Conservation (phyloP, 2,329 filamentous ascomycete species). For the Alternaria infectoria region DNA sequence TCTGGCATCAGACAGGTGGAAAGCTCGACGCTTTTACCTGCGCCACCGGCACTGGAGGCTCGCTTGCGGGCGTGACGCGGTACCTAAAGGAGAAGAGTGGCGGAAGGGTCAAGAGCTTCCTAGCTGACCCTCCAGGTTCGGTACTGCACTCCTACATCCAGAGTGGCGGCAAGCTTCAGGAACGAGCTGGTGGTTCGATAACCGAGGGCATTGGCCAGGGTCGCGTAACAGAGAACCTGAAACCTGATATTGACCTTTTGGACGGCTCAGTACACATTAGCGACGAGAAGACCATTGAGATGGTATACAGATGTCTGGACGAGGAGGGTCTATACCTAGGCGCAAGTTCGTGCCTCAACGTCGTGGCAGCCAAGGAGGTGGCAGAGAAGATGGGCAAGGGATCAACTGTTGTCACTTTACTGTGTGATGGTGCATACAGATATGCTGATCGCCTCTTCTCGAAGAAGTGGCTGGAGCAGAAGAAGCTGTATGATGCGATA, state of each 20-base stretch:
- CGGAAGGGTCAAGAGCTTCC: constrained; percentile 81
- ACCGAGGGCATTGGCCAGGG: constrained; percentile 98
- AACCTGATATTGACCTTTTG: constrained; percentile 80
- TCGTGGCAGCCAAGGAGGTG: constrained; percentile 92
- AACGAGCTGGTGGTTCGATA: constrained; percentile 84
- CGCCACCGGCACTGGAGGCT: constrained; percentile 90
- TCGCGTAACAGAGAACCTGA: constrained; percentile 91
- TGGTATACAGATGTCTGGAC: constrained; percentile 96
- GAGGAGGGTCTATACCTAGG: constrained; percentile 96
- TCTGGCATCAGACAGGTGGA: constrained; percentile 90
- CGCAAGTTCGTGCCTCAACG: constrained; percentile 91
- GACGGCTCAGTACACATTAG: constrained; percentile 85
- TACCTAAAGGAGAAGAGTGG: constrained; percentile 84
- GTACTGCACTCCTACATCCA: constrained; percentile 92
- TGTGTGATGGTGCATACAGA: constrained; percentile 96
- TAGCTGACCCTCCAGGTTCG: constrained; percentile 92
- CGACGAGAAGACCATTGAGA: constrained; percentile 94
- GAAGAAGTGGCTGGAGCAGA: constrained; percentile 84
- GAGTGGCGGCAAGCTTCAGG: constrained; percentile 81
- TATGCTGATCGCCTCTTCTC: constrained; percentile 96
- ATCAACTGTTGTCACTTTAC: constrained; percentile 88
- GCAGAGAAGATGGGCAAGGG: constrained; percentile 88
- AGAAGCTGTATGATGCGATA: constrained; percentile 81
- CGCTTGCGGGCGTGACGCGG: constrained; percentile 84
- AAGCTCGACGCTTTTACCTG: constrained; percentile 94